Evolutionary conservation across 805 yeast species (phyloP), one percentile per base, ranked within the genome.

Genomic region (Tanozyma kutaoensis): DNA sequence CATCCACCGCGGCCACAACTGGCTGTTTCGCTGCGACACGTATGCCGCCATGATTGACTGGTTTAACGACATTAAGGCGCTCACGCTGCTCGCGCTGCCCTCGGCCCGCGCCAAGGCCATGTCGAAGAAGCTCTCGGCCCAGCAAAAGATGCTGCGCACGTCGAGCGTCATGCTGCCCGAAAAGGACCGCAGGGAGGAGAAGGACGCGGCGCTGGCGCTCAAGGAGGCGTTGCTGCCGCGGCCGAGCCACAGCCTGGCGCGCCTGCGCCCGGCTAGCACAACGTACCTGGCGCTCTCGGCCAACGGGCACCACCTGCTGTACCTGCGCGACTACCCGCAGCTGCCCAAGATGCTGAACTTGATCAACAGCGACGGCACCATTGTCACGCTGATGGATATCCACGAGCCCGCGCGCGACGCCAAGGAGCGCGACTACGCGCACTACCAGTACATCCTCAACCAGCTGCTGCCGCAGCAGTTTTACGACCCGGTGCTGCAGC

Each of bases 21-120:
- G 91, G 82, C 91, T 86, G n/a, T 86, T 88, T 58, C 67, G 93
- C 37, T 76, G 93, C n/a, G 91, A 80, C 43, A 69, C 78, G 26
- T 79, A 78, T 41, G 78, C 75, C 23, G 51, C 66, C 18, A 81
- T 85, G 88, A 71, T 76, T 48, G 66, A 62, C 22, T 88, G 98
- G 98, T 81, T 69, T 50, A 69, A 69, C 37, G 93, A 80, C 44
- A 62, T 88, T 38, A 73, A 75, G 46, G 61, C 59, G 25, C 59
- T 85, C 39, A 77, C 91, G 2, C 52, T 64, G 11, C 58, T 78
- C 32, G 58, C 75, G 13, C 67, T 68, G n/a, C 72, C 82, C 2
- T 53, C 63, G 15, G 63, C 76, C 10, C 62, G 81, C 43, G 63
- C 76, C 1, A 55, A 63, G 25, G 57, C 37, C 28, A 37, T 56